A percentile compares a stretch with the other conserved stretches of the same genome.
Evolutionary conservation across 169 alveolate species (phyloP).

Genomic region (Plasmodium blacklocki): DNA sequence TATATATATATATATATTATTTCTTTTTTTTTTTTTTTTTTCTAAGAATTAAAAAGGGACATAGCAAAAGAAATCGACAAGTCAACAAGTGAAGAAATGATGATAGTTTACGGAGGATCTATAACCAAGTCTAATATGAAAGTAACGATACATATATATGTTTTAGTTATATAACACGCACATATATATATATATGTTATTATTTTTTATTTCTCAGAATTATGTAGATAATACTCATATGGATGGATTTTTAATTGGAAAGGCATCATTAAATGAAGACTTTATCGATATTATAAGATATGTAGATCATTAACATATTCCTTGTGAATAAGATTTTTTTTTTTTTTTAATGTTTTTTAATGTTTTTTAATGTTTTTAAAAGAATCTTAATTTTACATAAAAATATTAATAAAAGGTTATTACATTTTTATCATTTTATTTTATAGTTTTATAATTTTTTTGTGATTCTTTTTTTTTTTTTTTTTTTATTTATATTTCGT

Average conservation of each 20-base stretch:
- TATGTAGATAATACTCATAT: slow-evolving; percentile 26
- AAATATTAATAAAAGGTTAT: too few relatives aligned
- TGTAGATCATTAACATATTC: slow-evolving; percentile 13
- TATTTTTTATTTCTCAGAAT: slow-evolving; percentile 11
- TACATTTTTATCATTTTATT: too few relatives aligned
- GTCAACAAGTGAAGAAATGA: slow-evolving; percentile 27
- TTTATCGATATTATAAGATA: slow-evolving; percentile 59
- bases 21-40: neutral
- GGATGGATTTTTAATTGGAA: slow-evolving; percentile 66
- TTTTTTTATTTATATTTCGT: too few relatives aligned
- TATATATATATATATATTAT: slow-evolving; percentile 6
- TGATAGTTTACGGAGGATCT: slow-evolving; percentile 59
- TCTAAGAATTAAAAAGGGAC: slow-evolving; percentile 21
- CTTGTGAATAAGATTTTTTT: neutral
- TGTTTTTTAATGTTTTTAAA: neutral
- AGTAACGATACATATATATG: neutral
- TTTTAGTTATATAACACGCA: neutral
- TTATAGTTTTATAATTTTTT: too few relatives aligned
- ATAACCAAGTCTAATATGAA: slow-evolving; percentile 30
- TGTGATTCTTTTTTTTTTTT: too few relatives aligned
- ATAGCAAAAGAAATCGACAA: slow-evolving; percentile 46
- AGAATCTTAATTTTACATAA: too few relatives aligned
- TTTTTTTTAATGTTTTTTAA: neutral
- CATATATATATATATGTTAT: neutral
- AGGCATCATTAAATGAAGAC: slow-evolving; percentile 37